Evolutionary conservation across 768 basidiomycete species (phyloP).

Genomic region (Macrolepiota dolichaula): DNA sequence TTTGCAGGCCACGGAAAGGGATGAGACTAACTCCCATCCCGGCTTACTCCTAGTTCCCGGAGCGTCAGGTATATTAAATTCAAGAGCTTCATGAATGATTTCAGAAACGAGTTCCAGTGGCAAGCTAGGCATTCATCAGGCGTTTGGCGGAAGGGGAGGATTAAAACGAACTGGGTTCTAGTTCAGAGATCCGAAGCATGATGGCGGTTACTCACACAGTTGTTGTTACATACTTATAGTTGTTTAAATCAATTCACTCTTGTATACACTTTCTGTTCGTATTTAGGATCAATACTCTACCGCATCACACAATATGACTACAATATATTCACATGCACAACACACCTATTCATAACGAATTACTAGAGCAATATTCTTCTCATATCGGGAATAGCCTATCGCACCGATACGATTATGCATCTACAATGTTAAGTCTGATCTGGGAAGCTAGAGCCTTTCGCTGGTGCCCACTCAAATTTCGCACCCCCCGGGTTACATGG

Average conservation of each 20-base stretch:
- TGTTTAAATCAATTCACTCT: too few relatives aligned
- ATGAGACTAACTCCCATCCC: neutral
- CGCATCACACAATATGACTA: too few relatives aligned
- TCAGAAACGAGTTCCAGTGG: conserved; percentile 33
- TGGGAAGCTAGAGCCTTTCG: neutral
- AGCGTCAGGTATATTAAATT: neutral
- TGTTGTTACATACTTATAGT: too few relatives aligned
- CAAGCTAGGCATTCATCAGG: conserved; percentile 7
- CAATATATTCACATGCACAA: too few relatives aligned
- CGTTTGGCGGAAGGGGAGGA: neutral
- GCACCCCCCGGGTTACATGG: neutral
- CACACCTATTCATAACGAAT: too few relatives aligned
- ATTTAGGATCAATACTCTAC: too few relatives aligned
- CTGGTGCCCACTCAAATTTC: neutral
- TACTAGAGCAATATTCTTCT: too few relatives aligned
- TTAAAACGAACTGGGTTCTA: neutral
- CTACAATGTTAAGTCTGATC: neutral
- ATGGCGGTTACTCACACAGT: too few relatives aligned
- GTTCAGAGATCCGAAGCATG: too few relatives aligned
- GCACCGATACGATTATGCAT: too few relatives aligned
- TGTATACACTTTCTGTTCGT: too few relatives aligned
- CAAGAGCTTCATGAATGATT: conserved; percentile 24
- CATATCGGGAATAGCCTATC: too few relatives aligned
- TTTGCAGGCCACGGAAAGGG: conserved; percentile 1
- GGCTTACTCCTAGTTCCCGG: conserved; percentile 1